Evolutionary conservation across 345 rosid genomes (phyloP).

Genomic region (Odontarrhena argentea): DNA sequence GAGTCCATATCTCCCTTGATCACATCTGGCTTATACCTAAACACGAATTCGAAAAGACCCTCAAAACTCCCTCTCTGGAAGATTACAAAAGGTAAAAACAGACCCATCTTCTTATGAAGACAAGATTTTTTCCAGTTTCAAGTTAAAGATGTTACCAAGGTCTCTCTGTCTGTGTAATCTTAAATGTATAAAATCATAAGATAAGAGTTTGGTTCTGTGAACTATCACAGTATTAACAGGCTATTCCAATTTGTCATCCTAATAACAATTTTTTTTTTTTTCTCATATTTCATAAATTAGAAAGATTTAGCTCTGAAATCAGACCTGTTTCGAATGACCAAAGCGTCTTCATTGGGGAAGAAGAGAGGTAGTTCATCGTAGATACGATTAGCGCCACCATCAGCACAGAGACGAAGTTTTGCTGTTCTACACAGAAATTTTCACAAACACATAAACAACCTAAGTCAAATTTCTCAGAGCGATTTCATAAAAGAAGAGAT

Average conservation of each 20-base stretch:
- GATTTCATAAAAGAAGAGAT: neutral
- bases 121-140: neutral
- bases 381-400: slow-evolving; percentile 98
- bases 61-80: neutral
- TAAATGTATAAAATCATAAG: neutral
- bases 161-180: neutral
- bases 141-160: neutral
- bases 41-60: slow-evolving; percentile 18
- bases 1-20: slow-evolving; percentile 99
- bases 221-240: neutral
- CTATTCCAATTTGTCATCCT: neutral
- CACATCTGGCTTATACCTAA: slow-evolving; percentile 74
- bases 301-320: neutral
- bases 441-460: neutral
- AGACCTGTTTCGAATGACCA: slow-evolving; percentile 62
- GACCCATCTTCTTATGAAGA: neutral
- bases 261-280: too few relatives aligned
- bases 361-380: slow-evolving; percentile 83
- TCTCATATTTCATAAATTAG: too few relatives aligned
- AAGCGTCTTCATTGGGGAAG: slow-evolving; percentile 62
- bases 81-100: neutral
- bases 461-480: neutral
- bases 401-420: slow-evolving; percentile 79
- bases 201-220: neutral
- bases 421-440: slow-evolving; percentile 63